phyloP scores from a whole-genome alignment of 2,329 filamentous ascomycete genomes.

The Hyphodiscus sp. region DNA sequence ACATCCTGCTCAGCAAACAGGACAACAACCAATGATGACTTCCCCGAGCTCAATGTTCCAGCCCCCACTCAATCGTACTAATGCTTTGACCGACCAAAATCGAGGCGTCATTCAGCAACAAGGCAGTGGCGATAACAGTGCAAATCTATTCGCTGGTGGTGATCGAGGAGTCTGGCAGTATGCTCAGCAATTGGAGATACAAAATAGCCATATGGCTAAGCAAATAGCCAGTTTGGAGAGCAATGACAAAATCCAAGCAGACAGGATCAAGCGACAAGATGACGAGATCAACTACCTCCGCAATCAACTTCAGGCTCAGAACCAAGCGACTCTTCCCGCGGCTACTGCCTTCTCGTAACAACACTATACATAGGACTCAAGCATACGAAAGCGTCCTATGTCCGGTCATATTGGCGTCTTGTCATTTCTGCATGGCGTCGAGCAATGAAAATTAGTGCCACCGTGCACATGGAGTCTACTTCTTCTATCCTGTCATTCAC shows the following conservation, averaged over 20 bases:
- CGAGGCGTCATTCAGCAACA: slow-evolving; percentile 38
- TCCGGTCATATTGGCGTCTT: slow-evolving; percentile 17
- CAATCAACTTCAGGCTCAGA: slow-evolving; percentile 21
- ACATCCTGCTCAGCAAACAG: slow-evolving; percentile 17
- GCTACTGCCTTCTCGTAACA: slow-evolving; percentile 18
- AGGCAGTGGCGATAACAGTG: slow-evolving; percentile 48
- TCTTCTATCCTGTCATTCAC: slow-evolving; percentile 9
- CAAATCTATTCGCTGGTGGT: slow-evolving; percentile 58
- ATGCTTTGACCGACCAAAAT: slow-evolving; percentile 19
- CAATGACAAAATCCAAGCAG: slow-evolving; percentile 22
- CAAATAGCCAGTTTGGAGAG: slow-evolving; percentile 30
- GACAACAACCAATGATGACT: slow-evolving; percentile 18
- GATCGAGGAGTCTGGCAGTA: slow-evolving; percentile 65
- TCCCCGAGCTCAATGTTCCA: slow-evolving; percentile 28
- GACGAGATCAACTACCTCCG: slow-evolving; percentile 25
- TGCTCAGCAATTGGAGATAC: slow-evolving; percentile 62
- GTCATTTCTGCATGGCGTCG: slow-evolving; percentile 21
- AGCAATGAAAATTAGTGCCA: slow-evolving; percentile 22
- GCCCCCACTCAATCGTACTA: slow-evolving; percentile 32
- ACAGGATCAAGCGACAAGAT: slow-evolving; percentile 25
- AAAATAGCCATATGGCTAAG: slow-evolving; percentile 41
- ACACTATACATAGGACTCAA: slow-evolving; percentile 18
- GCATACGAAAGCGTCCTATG: slow-evolving; percentile 23
- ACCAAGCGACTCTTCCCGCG: slow-evolving; percentile 13
- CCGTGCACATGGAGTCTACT: slow-evolving; percentile 18